Evolutionary conservation across 768 basidiomycete species (phyloP).

Genomic region (Hygrophoropsis aurantiaca): DNA sequence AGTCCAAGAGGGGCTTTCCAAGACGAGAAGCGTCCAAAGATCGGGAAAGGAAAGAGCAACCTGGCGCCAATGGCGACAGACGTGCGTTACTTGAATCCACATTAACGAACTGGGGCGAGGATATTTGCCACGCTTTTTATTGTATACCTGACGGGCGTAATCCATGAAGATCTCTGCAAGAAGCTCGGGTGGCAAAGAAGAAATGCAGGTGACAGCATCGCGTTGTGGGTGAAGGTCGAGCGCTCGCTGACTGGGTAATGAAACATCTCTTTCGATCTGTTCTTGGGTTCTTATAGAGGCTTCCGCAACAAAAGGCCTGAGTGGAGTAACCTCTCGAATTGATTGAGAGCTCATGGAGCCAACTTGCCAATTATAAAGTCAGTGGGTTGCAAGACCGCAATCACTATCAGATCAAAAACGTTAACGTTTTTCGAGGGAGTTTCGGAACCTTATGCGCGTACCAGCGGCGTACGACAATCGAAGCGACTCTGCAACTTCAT

Average conservation of each 20-base stretch:
- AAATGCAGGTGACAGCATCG: constrained; percentile 16
- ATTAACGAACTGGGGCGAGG: constrained; percentile 8
- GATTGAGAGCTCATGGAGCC: too few species aligned
- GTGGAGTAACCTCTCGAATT: too few species aligned
- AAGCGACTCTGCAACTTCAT: too few species aligned
- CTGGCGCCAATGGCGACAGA: constrained; percentile 40
- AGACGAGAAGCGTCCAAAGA: constrained; percentile 37
- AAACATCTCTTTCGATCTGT: constrained; percentile 19
- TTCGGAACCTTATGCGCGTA: too few species aligned
- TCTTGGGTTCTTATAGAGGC: too few species aligned
- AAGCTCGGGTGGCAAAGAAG: constrained; percentile 19
- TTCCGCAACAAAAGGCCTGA: too few species aligned
- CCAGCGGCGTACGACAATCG: too few species aligned
- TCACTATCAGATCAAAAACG: too few species aligned
- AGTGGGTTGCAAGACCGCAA: too few species aligned
- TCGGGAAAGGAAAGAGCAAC: constrained; percentile 40
- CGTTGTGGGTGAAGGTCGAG: constrained; percentile 14
- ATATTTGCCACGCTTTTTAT: neutral
- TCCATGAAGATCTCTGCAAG: constrained; percentile 22
- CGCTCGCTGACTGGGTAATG: constrained; percentile 8
- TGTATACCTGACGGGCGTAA: constrained; percentile 2
- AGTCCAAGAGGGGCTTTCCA: constrained; percentile 34
- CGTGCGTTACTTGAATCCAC: constrained; percentile 21
- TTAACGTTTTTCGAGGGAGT: too few species aligned
- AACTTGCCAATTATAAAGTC: too few species aligned